These are phyloP conservation scores for Hibiscus mutabilis DNA, from an alignment of 345 rosid genomes.

Conservation along the genomic window DNA sequence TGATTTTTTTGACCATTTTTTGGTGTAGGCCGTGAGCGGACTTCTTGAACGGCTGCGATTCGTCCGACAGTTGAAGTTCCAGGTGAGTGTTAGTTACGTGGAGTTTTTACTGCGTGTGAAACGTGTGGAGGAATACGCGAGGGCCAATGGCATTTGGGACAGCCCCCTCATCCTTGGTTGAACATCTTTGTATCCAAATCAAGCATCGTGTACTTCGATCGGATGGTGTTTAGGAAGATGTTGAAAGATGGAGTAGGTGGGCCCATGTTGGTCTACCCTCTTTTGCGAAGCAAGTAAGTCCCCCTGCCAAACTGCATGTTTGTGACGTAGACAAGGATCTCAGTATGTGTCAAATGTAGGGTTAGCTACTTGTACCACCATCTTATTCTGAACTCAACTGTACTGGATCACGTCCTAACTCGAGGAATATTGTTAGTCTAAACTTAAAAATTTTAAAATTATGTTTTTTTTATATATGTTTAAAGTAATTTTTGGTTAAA, in stretches of 20 bases:
- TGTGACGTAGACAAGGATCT: neutral
- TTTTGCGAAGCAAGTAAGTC: neutral
- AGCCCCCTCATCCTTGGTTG: neutral
- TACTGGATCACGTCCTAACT: too few species aligned
- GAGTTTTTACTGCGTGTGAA: neutral
- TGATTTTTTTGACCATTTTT: neutral
- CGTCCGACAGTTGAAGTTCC: neutral
- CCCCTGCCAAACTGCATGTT: neutral
- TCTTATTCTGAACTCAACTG: too few species aligned
- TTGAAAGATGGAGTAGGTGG: neutral
- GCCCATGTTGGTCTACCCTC: neutral
- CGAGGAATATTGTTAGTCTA: too few species aligned
- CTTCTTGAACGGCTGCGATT: neutral
- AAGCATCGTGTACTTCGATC: neutral
- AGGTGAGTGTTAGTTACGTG: neutral
- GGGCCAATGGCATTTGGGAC: neutral
- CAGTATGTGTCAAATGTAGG: neutral
- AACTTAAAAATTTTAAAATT: too few species aligned
- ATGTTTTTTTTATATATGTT: too few species aligned
- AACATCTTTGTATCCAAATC: neutral
- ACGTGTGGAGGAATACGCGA: neutral
- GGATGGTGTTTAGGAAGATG: neutral
- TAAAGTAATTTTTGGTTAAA: too few species aligned
- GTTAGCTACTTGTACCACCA: neutral
- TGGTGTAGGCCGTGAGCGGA: neutral